phyloP scores from a whole-genome alignment of 2,329 filamentous ascomycete species.

The Pseudogymnoascus verrucosus region DNA sequence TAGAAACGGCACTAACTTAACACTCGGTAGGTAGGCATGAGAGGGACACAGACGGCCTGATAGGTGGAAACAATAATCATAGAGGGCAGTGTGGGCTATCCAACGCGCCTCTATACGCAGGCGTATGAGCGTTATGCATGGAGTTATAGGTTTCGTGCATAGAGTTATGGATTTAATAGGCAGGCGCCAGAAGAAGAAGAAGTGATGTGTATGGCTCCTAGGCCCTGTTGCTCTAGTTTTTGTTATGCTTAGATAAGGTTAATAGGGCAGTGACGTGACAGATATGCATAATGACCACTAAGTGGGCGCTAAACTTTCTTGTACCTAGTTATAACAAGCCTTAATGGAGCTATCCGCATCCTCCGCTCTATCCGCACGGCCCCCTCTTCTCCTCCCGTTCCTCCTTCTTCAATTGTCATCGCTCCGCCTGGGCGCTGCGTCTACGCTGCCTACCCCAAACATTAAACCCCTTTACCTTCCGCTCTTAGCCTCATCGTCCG shows the following conservation, averaged over 20 bases:
- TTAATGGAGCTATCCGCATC: neutral
- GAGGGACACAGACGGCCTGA: neutral
- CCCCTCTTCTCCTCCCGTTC: neutral
- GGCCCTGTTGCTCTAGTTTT: neutral
- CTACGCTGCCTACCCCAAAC: neutral
- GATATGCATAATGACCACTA: neutral
- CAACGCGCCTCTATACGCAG: neutral
- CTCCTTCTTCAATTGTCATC: constrained; percentile 1
- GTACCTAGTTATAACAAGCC: neutral
- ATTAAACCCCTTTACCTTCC: neutral
- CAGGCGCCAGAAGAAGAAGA: neutral
- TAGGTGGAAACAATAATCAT: neutral
- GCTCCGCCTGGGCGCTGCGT: neutral
- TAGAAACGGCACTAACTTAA: neutral
- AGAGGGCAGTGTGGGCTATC: neutral
- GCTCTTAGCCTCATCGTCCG: neutral
- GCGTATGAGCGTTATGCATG: neutral
- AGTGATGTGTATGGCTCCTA: neutral
- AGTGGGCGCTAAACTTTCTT: neutral
- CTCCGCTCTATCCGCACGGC: neutral
- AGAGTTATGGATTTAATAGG: neutral
- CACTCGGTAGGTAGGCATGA: neutral
- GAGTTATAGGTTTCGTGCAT: no score
- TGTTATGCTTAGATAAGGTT: neutral
- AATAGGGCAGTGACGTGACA: neutral